phyloP scores from a whole-genome alignment of 176 grass and related monocot genomes.

The Ensete ventricosum region DNA sequence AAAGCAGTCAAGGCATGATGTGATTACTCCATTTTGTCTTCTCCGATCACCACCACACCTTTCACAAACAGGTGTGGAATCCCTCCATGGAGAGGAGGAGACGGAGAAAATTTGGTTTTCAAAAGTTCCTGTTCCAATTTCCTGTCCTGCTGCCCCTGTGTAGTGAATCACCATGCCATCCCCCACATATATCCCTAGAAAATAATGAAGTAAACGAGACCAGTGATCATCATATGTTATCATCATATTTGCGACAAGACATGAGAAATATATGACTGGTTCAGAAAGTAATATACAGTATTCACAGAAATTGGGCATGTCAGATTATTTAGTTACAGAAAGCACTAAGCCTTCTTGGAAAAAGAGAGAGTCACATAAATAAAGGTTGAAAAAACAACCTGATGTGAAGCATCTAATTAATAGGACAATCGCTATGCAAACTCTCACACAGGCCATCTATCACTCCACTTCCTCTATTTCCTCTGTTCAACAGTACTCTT shows the following conservation, averaged over 20 bases:
- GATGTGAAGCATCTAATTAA: no score
- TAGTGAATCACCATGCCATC: constrained; percentile 80
- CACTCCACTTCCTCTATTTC: no score
- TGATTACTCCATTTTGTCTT: constrained; percentile 35
- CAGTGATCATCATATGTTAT: neutral
- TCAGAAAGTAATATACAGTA: no score
- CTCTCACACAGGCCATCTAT: no score
- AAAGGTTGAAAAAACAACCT: no score
- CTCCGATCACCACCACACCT: constrained; percentile 29
- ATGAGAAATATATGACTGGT: neutral
- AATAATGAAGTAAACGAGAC: neutral
- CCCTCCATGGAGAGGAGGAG: constrained; percentile 24
- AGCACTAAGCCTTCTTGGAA: no score
- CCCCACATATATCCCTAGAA: constrained; percentile 66
- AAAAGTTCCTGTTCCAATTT: constrained; percentile 68
- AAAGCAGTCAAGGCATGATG: constrained; percentile 82
- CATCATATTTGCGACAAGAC: neutral
- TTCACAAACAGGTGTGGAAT: constrained; percentile 19
- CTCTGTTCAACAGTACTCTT: no score
- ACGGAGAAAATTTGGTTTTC: constrained; percentile 42
- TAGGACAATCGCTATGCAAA: no score
- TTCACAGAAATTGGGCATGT: no score
- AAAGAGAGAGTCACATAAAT: no score
- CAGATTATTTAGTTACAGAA: no score
- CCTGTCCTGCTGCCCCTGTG: constrained; percentile 57